Evolutionary conservation across 176 grass and related monocot species (phyloP), one percentile per base, ranked within the genome.

Genomic region (sorghum (Sorghum bicolor)): DNA sequence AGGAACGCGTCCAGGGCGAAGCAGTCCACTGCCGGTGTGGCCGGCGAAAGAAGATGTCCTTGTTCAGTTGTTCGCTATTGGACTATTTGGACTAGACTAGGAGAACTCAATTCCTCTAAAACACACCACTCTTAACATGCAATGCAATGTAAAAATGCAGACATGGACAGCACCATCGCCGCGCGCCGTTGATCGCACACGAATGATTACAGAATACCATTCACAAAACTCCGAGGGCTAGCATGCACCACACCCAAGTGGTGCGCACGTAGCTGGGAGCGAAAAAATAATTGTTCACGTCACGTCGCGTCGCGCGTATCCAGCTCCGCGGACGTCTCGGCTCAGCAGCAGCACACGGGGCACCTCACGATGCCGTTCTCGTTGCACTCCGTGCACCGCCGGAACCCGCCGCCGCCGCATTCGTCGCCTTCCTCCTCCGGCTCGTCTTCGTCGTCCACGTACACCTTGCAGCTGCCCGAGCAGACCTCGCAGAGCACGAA

Each of bases 361-460:
- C 96, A 98, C 85, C 91, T 93, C 15, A 95, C 89, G 76, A 98
- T 90, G 75, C 96, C 96, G 62, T 98, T 98, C 63, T 98, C 96
- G 76, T 98, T 98, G 91, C 96, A 98, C 81, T 88, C 85, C 2
- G 80, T 32, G 72, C 96, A 98, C 20, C 93, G 91, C 80, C 89
- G 87, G 70, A 92, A 95, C 71, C 89, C 67, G 12, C 25, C 70
- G 32, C 12, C 31, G 9, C 36, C 78, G 32, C 32, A 65, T 24
- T 43, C 63, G 24, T 36, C 81, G 1, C 22, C 73, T 16, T 79
- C 82, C 11, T 65, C 19, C 3, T 33, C 41, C 43, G 25, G 55
- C 0, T 74, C 82, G 0, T 75, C 55, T 7, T 72, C 89, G 0
- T 88, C 84, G 22, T 90, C 80, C 22, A 75, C 78, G 74, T 80